These are phyloP conservation scores for Lentinula novae-zelandiae DNA, from an alignment of 1,284 basidiomycete genomes.

Conservation along the genomic window DNA sequence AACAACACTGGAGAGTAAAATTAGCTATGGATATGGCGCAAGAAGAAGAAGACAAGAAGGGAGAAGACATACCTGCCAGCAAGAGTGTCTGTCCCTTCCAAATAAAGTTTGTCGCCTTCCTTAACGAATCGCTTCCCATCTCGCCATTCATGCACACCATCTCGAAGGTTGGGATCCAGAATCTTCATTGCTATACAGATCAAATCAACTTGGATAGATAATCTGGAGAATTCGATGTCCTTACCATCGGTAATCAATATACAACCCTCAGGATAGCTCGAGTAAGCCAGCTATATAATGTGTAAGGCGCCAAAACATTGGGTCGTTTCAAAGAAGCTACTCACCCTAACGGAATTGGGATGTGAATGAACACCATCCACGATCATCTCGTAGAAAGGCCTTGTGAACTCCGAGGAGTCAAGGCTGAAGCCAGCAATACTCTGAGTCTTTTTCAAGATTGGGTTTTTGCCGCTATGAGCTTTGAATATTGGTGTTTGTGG, in stretches of 20 bases:
- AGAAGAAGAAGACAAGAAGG: slow-evolving; percentile 4
- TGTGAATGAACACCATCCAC: slow-evolving; percentile 91
- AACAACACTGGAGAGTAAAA: slow-evolving; percentile 51
- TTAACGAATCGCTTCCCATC: slow-evolving; percentile 77
- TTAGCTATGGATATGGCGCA: slow-evolving; percentile 4
- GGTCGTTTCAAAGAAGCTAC: slow-evolving; percentile 21
- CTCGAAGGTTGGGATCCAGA: slow-evolving; percentile 78
- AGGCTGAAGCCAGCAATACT: slow-evolving; percentile 17
- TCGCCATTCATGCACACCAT: slow-evolving; percentile 87
- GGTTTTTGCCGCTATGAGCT: slow-evolving; percentile 7
- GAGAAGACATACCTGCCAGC: slow-evolving; percentile 63
- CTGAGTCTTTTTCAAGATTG: slow-evolving; percentile 20
- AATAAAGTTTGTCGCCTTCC: slow-evolving; percentile 74
- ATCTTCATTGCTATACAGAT: slow-evolving; percentile 70
- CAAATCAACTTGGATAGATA: slow-evolving; percentile 8
- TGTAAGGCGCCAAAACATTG: neutral
- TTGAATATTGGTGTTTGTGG: slow-evolving; percentile 47
- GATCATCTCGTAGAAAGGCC: slow-evolving; percentile 86
- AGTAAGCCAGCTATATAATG: slow-evolving; percentile 68
- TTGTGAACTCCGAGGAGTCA: slow-evolving; percentile 45
- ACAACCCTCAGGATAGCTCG: slow-evolving; percentile 78
- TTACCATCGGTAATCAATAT: slow-evolving; percentile 86
- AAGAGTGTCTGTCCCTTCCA: slow-evolving; percentile 83
- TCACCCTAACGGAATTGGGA: slow-evolving; percentile 81
- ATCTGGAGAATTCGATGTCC: slow-evolving; percentile 9